phyloP scores from a whole-genome alignment of 2,329 filamentous ascomycete genomes.

The Penicillium glabrum region DNA sequence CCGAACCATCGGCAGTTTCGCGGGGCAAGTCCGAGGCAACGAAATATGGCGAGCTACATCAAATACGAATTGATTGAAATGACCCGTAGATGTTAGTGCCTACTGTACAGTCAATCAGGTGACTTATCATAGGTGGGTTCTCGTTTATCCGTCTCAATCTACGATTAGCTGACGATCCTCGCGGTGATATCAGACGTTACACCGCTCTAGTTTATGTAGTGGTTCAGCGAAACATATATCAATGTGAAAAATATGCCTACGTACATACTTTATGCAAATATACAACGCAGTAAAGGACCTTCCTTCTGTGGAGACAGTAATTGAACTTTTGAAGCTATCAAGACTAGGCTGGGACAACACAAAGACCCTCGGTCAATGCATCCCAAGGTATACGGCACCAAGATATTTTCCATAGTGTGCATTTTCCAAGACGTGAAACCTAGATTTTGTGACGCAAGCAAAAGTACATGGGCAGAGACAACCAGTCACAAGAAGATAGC shows the following conservation, averaged over 20 bases:
- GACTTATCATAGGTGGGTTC: background rate
- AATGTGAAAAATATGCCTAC: background rate
- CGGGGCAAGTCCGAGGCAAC: constrained; percentile 34
- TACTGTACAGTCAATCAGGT: background rate
- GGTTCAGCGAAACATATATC: background rate
- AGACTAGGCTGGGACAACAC: background rate
- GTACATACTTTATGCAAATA: background rate
- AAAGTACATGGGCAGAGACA: constrained; percentile 36
- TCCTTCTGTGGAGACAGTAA: background rate
- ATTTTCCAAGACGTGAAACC: constrained; percentile 24
- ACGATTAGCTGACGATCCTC: background rate
- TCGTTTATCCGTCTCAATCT: background rate
- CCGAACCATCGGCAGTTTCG: constrained; percentile 16
- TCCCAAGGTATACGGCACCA: background rate
- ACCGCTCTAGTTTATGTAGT: background rate
- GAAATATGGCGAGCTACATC: background rate
- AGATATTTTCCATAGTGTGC: constrained; percentile 22
- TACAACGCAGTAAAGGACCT: too few species aligned
- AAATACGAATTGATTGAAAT: background rate
- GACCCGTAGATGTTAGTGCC: background rate
- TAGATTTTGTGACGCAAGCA: constrained; percentile 35
- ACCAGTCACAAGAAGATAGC: constrained; percentile 33
- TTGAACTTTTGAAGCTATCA: background rate
- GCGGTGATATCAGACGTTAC: background rate
- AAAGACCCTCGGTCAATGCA: background rate